phyloP scores from a whole-genome alignment of 2,329 filamentous ascomycete genomes.

The Alternaria burnsii region DNA sequence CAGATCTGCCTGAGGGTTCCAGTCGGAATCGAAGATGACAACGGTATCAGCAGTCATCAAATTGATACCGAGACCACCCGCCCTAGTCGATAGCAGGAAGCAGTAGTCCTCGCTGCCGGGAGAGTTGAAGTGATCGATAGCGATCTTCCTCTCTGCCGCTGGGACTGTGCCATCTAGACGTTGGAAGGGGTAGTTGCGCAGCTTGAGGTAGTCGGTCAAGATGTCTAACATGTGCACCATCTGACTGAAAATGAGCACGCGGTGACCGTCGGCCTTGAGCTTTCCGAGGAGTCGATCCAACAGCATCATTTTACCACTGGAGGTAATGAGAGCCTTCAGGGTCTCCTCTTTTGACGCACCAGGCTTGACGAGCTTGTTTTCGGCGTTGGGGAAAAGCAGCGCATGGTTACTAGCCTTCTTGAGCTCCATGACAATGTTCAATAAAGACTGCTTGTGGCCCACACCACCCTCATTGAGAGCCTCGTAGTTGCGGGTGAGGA shows the following conservation, averaged over 20 bases:
- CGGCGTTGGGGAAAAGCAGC: constrained; percentile 95
- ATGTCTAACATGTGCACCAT: constrained; percentile 99
- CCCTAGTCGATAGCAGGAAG: constrained; percentile 92
- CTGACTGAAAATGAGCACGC: constrained; percentile 97
- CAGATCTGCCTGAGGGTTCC: constrained; percentile 98
- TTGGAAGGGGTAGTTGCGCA: constrained; percentile 95
- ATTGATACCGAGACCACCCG: constrained; percentile 98
- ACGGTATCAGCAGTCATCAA: constrained; percentile 99
- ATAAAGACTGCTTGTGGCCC: constrained; percentile 90
- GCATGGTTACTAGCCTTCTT: constrained; percentile 99
- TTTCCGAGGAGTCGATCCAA: constrained; percentile 95
- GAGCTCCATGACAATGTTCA: constrained; percentile 99
- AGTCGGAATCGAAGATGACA: constrained; percentile 96
- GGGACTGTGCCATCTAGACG: constrained; percentile 94
- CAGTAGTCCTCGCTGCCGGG: constrained; percentile 95
- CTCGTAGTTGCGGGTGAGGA: constrained; percentile 93
- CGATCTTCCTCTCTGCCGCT: constrained; percentile 84
- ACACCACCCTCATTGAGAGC: constrained; percentile 89
- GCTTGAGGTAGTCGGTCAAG: constrained; percentile 88
- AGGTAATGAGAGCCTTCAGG: constrained; percentile 91
- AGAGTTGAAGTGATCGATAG: constrained; percentile 99
- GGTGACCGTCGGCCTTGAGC: constrained; percentile 90
- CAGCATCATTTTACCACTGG: constrained; percentile 99
- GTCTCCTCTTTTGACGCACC: constrained; percentile 86
- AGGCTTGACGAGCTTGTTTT: constrained; percentile 85